Evolutionary conservation across 1,284 basidiomycete species (phyloP), one percentile per base, ranked within the genome.

Genomic region (Heimioporus retisporus): DNA sequence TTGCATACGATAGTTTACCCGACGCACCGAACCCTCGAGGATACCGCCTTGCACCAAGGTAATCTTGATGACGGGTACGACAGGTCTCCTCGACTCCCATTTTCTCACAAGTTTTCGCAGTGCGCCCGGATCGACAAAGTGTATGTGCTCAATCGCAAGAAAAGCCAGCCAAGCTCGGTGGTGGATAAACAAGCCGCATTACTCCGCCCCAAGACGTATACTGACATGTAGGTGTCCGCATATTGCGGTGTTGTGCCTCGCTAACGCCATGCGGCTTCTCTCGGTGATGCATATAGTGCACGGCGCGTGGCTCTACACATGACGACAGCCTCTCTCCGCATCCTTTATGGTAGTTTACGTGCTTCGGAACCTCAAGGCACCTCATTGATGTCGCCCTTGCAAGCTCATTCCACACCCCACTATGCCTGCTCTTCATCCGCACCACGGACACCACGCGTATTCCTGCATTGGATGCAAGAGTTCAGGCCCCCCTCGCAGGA

Each of bases 361-460:
- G 82, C 81, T 21, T 74, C 81, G 5, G 79, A 82, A 13, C 73
- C 79, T 63, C 5, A 5, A 28, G 28, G 28, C 28, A 28, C 28
- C 72, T 86, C 28, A 71, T 86, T 51, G 79, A 85, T 65, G 74
- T 87, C 16, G 79, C 82, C 3, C 71, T 82, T 13, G 68, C 42
- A 77, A 81, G 35, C 65, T 77, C 15, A 56, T 69, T 64, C 58
- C 69, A 28, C 46, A 28, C 5, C 28, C 0, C 16, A 19, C 16
- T 71, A 4, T 72, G 72, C 10, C 66, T 85, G 54, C 48, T 81
- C 23, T 83, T 82, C 70, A 73, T 77, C 6, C 81, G 81, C 62
- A 78, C 81, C 10, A 75, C 80, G 42, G 65, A 71, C 40, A 55
- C 61, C 13, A 15, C 43, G 14, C 43, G 13, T 13, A 14, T 48